These are phyloP conservation scores for Periconia sp. DNA, from an alignment of 2,329 filamentous ascomycete genomes.

Conservation along the genomic window DNA sequence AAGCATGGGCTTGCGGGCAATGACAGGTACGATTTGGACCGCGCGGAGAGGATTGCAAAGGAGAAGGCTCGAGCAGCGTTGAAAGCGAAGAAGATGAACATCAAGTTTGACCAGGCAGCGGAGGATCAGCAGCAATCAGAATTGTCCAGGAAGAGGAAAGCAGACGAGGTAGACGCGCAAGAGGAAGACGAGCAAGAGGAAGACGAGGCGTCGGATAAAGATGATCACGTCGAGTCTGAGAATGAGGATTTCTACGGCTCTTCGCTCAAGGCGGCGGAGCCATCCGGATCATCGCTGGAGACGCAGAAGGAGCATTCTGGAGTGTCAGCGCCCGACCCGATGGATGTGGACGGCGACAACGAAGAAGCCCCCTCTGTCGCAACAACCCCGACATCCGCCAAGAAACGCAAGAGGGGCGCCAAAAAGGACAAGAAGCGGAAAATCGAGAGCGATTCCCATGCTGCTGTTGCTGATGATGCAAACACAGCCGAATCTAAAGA, in stretches of 20 bases:
- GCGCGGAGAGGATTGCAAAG: conserved; percentile 42
- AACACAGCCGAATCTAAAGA: conserved; percentile 1
- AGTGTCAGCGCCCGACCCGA: conserved; percentile 12
- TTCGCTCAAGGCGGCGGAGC: conserved; percentile 2
- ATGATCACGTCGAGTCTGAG: conserved; percentile 18
- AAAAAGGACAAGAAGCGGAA: conserved; percentile 6
- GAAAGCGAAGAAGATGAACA: conserved; percentile 30
- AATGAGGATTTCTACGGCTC: conserved; percentile 22
- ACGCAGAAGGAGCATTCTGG: conserved; percentile 21
- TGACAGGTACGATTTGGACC: conserved; percentile 50
- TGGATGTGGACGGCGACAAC: conserved; percentile 6
- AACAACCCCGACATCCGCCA: conserved; percentile 2
- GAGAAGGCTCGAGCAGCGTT: conserved; percentile 33
- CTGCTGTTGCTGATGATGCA: not conserved
- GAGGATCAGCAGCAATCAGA: conserved; percentile 22
- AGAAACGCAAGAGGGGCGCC: conserved; percentile 11
- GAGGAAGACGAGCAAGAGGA: conserved; percentile 21
- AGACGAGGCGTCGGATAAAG: conserved; percentile 1
- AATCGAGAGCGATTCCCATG: not conserved
- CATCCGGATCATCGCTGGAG: no score
- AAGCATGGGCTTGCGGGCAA: conserved; percentile 73
- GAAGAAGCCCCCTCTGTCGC: conserved; percentile 6
- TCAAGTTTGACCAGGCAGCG: conserved; percentile 35
- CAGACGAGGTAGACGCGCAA: conserved; percentile 16
- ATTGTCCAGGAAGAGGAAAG: conserved; percentile 34